Base-by-base conservation (phyloP, 768 basidiomycete species). In the Amanita jacksonii region DNA sequence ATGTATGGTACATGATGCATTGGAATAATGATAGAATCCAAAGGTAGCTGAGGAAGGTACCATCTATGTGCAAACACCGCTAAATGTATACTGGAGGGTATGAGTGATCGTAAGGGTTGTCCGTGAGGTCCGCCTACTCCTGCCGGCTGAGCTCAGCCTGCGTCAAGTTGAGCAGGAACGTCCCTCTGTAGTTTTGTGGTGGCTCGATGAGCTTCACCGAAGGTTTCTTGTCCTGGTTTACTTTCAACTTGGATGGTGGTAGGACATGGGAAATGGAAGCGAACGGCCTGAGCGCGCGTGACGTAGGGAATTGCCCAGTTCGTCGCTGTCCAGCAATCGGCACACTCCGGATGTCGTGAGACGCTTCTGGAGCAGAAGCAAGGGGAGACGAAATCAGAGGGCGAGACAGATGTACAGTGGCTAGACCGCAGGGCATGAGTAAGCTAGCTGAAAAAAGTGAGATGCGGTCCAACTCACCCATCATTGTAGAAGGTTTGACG, bases 61-160 rank as follows among this genome's bases (percentile, higher is more conserved):
- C n/a, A n/a, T n/a, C n/a, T n/a, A n/a, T n/a, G n/a, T n/a, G n/a
- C n/a, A n/a, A n/a, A n/a, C n/a, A n/a, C n/a, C n/a, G n/a, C n/a
- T n/a, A n/a, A n/a, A n/a, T n/a, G n/a, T n/a, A n/a, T n/a, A n/a
- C n/a, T n/a, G n/a, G n/a, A n/a, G n/a, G n/a, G n/a, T n/a, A n/a
- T n/a, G n/a, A n/a, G n/a, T n/a, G n/a, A n/a, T n/a, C n/a, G n/a
- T n/a, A n/a, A n/a, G n/a, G n/a, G n/a, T n/a, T n/a, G n/a, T n/a
- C n/a, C n/a, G n/a, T n/a, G n/a, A n/a, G n/a, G n/a, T n/a, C n/a
- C n/a, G n/a, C 34, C 44, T 50, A 66, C 36, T 65, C 67, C 62
- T 79, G 80, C 54, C 85, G 69, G 61, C 84, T 74, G 59, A 91
- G 72, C 59, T 91, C 87, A 6, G 77, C 85, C 58, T 87, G 87